Percentiles rank a stretch among this genome's conserved stretches.
Evolutionary conservation across 768 basidiomycete genomes (phyloP).

Genomic region (Crucibulum laeve): DNA sequence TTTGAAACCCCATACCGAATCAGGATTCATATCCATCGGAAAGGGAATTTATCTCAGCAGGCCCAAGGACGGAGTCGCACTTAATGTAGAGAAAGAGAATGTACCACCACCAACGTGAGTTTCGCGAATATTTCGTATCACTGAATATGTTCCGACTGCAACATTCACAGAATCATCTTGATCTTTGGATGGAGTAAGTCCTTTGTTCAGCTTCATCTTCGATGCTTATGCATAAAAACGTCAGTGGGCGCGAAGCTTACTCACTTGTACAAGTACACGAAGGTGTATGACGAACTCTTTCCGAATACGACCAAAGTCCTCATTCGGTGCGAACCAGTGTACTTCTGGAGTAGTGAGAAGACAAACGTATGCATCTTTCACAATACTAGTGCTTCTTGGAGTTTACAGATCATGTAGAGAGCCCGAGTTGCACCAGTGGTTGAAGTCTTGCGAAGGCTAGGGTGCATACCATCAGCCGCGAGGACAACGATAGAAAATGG

Average conservation of each 20-base stretch:
- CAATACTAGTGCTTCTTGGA: not conserved
- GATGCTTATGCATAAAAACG: not conserved
- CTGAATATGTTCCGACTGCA: no score
- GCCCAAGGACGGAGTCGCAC: no score
- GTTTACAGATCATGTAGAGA: constrained; percentile 14
- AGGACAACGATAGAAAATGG: not conserved
- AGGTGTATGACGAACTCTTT: constrained; percentile 34
- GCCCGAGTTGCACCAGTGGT: constrained; percentile 29
- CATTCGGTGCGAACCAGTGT: constrained; percentile 29
- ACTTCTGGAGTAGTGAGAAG: constrained; percentile 28
- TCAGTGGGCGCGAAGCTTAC: constrained; percentile 41
- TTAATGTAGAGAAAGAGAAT: no score
- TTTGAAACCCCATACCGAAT: no score
- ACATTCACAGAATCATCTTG: constrained; percentile 39
- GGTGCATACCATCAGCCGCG: constrained; percentile 21
- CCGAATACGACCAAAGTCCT: constrained; percentile 38
- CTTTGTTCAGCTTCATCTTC: not conserved
- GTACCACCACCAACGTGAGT: no score
- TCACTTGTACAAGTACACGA: constrained; percentile 43
- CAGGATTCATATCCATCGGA: constrained; percentile 10
- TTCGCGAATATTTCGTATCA: no score
- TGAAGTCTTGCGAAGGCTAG: constrained; percentile 29
- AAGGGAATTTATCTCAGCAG: constrained; percentile 18
- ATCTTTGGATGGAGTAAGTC: constrained; percentile 45
- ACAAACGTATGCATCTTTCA: constrained; percentile 21